Base-by-base conservation (phyloP, 2,329 filamentous ascomycete genomes). In the Colletotrichum costaricense region DNA sequence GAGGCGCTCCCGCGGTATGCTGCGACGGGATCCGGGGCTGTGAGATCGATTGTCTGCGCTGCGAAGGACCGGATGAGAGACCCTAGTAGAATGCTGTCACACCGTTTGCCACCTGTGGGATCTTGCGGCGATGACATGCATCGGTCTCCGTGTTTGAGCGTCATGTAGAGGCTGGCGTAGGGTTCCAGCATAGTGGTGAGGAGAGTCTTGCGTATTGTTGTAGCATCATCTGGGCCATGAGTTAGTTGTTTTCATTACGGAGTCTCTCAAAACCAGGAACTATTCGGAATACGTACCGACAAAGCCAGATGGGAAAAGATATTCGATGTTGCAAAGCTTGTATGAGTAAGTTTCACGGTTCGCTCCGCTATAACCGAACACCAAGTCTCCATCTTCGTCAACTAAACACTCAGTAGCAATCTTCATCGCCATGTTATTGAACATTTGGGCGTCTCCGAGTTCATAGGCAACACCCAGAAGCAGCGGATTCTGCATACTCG, bases 381-480 rank as follows among this genome's bases (percentile, higher is more conserved):
- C 71, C 7, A 71, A 38, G 9, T 73, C 67, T 2, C 22, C 71
- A 7, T 73, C 62, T 14, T 26, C 24, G 38, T 73, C 71, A 26
- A 66, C 12, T 1, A 66, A 49, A 6, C 72, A 75, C 58, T 79
- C 78, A 6, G 78, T 73, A 22, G 78, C 52, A 62, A 81, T 76
- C 60, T 76, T 76, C n/a, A 75, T 66, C 12, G 77, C 72, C 9
- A 74, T 74, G 7, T 38, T 49, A 28, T 71, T 58, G 46, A 82
- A 81, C 1, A 72, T 63, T 6, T 76, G 72, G 4, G 73, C 64
- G 11, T 76, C 69, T 0, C 81, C 81, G 28, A 82, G 67, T 72
- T 81, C 80, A 78, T 80, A 82, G 0, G 78, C 74, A 3, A 82
- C 77, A 76, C 79, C 81, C 3, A 82, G 63, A 3, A 80, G 73